Evolutionary conservation across 2,329 filamentous ascomycete genomes (phyloP), one percentile per base, ranked within the genome.

Genomic region (Colletotrichum siamense): DNA sequence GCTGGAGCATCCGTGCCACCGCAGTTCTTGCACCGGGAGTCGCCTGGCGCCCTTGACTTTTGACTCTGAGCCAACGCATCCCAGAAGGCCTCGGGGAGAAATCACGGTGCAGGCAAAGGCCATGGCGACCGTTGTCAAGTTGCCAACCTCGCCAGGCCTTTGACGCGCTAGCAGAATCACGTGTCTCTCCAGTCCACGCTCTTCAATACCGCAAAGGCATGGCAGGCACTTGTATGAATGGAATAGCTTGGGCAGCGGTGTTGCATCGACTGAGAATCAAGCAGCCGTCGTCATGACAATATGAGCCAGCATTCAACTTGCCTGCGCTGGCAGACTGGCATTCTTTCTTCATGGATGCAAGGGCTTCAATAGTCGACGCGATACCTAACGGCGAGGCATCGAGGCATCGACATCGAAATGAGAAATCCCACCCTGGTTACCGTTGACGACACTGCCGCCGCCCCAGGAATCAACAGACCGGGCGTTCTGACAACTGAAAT

Each of bases 331-430:
- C 12, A 28, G 61, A 22, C 30, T 26, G n/a, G 32, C 34, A 49
- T 61, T 18, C 28, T 34, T 8, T 24, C 22, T 69, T 24, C 8
- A 32, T 57, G 36, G 8, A 71, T 52, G 69, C 69, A 65, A 65
- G 59, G 69, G 69, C 69, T 57, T 62, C 26, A 9, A 44, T 64
- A 34, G 36, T 36, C 32, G 18, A 28, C 34, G 18, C 26, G 22
- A 24, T 22, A 52, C 57, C 36, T 52, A 68, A 57, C 24, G 55
- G 64, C 64, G 39, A 76, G 73, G 70, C 73, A 65, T 63, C 34
- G 64, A 73, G 70, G 70, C 73, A 69, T 73, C 73, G 22, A 28
- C 5, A 64, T 69, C 39, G 73, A 73, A 64, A 76, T 73, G 57
- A 61, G 44, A 64, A 73, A 49, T 52, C 44, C 55, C 26, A 49